Evolutionary conservation across 1,139 yeast species (phyloP), one percentile per base, ranked within the genome.

Genomic region (Suhomyces wounanorum): DNA sequence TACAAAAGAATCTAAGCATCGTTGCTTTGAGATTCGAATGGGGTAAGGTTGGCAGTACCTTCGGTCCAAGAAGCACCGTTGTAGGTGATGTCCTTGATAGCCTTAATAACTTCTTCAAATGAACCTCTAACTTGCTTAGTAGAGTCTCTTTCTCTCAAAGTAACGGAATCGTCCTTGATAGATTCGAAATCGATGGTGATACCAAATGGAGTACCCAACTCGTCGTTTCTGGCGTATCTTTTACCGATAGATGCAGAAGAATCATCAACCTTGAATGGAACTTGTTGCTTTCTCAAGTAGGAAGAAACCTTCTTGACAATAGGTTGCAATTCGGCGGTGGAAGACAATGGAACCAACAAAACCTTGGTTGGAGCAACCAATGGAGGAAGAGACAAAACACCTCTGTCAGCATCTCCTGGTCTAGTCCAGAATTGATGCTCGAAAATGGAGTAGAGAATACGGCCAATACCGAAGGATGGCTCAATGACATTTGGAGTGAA

Each of bases 391-490:
- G 98, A 90, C 60, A 95, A 79, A 18, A 90, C 96, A 52, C 89
- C 87, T 73, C 99, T 90, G 59, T 94, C 95, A 48, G 85, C 77
- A 66, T 91, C 96, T 66, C 88, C 97, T 30, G 96, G 89, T 75
- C 99, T 87, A 52, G 88, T 74, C 97, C 97, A 95, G 85, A 87
- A 95, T 54, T 83, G 82, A 73, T 95, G 99, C 77, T 95, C 99
- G 66, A 92, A 87, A 59, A 94, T 75, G 44, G 97, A 82, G 76
- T 95, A 95, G 59, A 95, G 78, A 68, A 95, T 90, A 79, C 99
- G 94, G 56, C 99, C 99, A 68, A 95, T 89, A 82, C 99, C 99
- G 65, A 95, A 95, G 8, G 99, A 95, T 57, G 99, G 99, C 76
- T 95, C 99, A 66, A 95, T 95, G 55, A 95, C 99, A 68, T 90